Percentiles rank a stretch among this genome's conserved stretches.
Evolutionary conservation across 352 stramenopile genomes (phyloP).

Genomic region (Phytophthora tentaculata): DNA sequence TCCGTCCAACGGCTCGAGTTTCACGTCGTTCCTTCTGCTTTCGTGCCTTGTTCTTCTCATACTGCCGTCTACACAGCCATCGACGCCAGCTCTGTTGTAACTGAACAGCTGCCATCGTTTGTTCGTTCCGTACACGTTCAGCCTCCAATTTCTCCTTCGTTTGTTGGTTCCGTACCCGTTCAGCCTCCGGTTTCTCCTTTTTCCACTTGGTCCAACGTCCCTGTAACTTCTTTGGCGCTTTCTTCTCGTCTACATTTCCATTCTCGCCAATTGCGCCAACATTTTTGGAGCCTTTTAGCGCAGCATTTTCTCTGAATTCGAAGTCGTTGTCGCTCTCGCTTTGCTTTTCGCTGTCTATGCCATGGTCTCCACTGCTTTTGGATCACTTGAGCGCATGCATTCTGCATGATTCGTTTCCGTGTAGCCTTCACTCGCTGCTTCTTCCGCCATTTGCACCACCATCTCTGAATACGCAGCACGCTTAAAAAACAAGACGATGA

Average conservation of each 20-base stretch:
- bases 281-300: slow-evolving; percentile 24
- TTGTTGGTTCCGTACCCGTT: no score
- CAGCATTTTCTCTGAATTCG: slow-evolving; percentile 16
- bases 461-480: slow-evolving; percentile 24
- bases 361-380: slow-evolving; percentile 23
- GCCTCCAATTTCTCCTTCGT: no score
- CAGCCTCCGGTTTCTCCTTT: slow-evolving; percentile 17
- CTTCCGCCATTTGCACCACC: slow-evolving; percentile 26
- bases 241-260: slow-evolving; percentile 7
- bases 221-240: slow-evolving; percentile 23
- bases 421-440: slow-evolving; percentile 20
- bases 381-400: slow-evolving; percentile 29
- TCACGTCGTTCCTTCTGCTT: slow-evolving; percentile 4
- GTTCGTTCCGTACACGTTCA: slow-evolving; percentile 5
- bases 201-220: background rate
- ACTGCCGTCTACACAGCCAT: slow-evolving; percentile 5
- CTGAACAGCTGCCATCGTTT: slow-evolving; percentile 5
- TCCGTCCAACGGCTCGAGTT: slow-evolving; percentile 2
- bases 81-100: slow-evolving; percentile 14
- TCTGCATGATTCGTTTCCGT: slow-evolving; percentile 8
- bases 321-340: slow-evolving; percentile 14
- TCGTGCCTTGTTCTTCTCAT: slow-evolving; percentile 9
- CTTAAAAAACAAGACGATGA: slow-evolving; percentile 10
- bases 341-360: slow-evolving; percentile 10
- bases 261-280: slow-evolving; percentile 15